These are phyloP conservation scores for Phalaenopsis hybrid DNA, from an alignment of 116 monocot species.

Conservation along the genomic window DNA sequence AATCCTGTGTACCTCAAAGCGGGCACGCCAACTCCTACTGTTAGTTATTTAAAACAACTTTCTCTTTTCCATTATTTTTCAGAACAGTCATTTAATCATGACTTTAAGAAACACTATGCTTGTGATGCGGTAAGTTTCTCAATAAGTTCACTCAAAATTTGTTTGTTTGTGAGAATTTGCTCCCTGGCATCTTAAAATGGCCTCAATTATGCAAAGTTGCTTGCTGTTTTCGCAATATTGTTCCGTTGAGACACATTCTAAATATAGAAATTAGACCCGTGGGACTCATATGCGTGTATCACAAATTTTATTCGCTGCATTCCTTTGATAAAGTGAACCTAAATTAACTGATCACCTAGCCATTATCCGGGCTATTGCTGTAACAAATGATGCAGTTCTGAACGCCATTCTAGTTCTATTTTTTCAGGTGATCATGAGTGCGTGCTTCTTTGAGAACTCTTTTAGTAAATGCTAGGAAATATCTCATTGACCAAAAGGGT, in stretches of 20 bases:
- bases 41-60: constrained; percentile 14
- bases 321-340: too few species aligned
- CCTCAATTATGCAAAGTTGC: not conserved
- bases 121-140: not conserved
- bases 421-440: too few species aligned
- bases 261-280: not conserved
- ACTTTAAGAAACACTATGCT: not conserved
- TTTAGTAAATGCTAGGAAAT: too few species aligned
- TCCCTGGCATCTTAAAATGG: not conserved
- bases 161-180: not conserved
- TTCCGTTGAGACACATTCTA: not conserved
- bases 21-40: constrained; percentile 53
- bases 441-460: too few species aligned
- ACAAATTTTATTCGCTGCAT: too few species aligned
- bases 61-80: not conserved
- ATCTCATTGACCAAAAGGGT: too few species aligned
- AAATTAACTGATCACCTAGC: too few species aligned
- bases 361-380: too few species aligned
- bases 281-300: too few species aligned
- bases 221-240: not conserved
- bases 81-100: not conserved
- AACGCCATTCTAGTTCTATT: too few species aligned
- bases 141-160: not conserved
- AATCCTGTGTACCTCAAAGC: constrained; percentile 74
- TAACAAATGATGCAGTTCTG: too few species aligned